Evolutionary conservation across 1,284 basidiomycete species (phyloP), one percentile per base, ranked within the genome.

Genomic region (Cutaneotrichosporon mucoides): DNA sequence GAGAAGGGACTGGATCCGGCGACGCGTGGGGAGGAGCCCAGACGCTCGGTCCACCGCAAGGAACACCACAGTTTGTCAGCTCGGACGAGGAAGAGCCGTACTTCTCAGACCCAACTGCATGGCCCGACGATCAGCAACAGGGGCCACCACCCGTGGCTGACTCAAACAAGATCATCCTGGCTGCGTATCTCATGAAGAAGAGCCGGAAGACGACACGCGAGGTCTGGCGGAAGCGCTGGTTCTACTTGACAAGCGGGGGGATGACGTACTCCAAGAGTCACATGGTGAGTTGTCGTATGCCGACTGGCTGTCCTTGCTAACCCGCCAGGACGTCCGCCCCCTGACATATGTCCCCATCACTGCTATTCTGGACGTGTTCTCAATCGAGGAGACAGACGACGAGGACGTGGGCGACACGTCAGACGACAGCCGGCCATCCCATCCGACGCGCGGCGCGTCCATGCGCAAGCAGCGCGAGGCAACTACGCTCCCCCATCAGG

Each of bases 201-300:
- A 71, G 69, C 49, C 93, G 93, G 75, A 92, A 92, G 46, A 87
- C 87, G 53, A 91, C 95, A 66, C 85, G 94, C 68, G 88, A 91
- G 69, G 90, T 87, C 61, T 99, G 96, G 96, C 83, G 92, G 60
- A 99, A 99, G 79, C 82, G 92, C 46, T 94, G 90, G 89, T 94
- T 94, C 70, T 85, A 89, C 57, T 81, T 95, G 34, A 90, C 87
- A 37, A 84, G 85, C 38, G 88, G 90, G 70, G 89, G 86, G 69
- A 79, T 95, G 57, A 79, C 89, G 16, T 95, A 95, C 79, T 87
- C 85, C 15, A 86, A 86, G 55, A 90, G 86, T 73, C 92, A 95
- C 81, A 95, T 97, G 87, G 89, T 89, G 70, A 74, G 71, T 73
- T 62, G 43, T 65, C n/a, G n/a, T n/a, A n/a, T n/a, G n/a, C n/a